Evolutionary conservation across 192 early-diverging fungal species (phyloP).

Genomic region (Dispira simplex): DNA sequence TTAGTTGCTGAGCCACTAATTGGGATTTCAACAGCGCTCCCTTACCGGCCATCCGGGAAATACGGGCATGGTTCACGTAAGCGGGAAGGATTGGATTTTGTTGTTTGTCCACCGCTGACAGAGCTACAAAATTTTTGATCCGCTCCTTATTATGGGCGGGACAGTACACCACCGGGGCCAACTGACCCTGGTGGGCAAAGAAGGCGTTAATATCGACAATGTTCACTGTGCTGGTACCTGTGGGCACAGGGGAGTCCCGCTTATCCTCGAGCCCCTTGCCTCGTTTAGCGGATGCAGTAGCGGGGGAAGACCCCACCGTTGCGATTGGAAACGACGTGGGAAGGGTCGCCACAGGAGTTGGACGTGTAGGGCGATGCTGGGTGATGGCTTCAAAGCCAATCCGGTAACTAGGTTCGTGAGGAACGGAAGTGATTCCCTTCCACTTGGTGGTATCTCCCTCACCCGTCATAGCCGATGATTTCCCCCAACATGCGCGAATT

Average conservation of each 20-base stretch:
- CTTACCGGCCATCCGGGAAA: background rate
- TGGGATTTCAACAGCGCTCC: conserved; percentile 6
- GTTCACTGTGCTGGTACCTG: conserved; percentile 1
- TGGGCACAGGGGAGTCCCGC: background rate
- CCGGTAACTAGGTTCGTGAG: conserved; percentile 1
- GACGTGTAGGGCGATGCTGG: conserved; percentile 1
- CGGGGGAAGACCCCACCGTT: background rate
- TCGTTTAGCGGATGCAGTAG: background rate
- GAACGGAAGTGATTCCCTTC: too few species aligned
- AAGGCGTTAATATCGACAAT: conserved; percentile 5
- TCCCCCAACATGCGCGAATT: background rate
- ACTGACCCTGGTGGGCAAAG: conserved; percentile 1
- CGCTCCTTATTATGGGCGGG: conserved; percentile 7
- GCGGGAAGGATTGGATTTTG: conserved; percentile 5
- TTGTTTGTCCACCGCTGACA: background rate
- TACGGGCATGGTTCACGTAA: background rate
- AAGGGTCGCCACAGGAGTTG: background rate
- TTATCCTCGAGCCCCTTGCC: background rate
- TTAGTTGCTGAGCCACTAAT: background rate
- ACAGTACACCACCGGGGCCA: conserved; percentile 8
- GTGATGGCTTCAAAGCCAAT: conserved; percentile 7
- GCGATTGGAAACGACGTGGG: background rate
- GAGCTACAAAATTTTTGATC: conserved; percentile 3
- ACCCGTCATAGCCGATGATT: too few species aligned
- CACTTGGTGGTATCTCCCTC: too few species aligned